Percentiles rank a stretch among this genome's conserved stretches.
Evolutionary conservation across 169 alveolate species (phyloP).

Genomic region (Plasmodium fragile): DNA sequence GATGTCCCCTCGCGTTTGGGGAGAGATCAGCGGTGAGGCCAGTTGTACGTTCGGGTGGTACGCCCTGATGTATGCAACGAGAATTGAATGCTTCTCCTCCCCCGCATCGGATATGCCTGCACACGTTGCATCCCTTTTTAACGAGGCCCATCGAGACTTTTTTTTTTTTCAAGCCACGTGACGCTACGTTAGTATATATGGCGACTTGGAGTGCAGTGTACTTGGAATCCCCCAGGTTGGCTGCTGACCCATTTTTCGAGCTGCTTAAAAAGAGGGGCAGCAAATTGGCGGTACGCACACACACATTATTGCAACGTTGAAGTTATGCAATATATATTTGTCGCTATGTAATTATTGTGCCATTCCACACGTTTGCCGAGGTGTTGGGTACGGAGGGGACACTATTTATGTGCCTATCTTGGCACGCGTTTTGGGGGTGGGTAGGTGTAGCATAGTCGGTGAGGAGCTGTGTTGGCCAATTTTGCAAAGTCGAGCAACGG

Average conservation of each 20-base stretch:
- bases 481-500: not conserved
- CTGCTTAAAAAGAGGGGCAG: not conserved
- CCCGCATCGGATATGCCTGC: not conserved
- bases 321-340: not conserved
- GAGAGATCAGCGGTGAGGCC: not conserved
- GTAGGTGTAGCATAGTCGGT: too few species aligned
- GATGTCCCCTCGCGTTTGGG: not conserved
- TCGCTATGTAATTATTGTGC: too few species aligned
- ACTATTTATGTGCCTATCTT: not conserved
- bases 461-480: not conserved
- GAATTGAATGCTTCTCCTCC: not conserved
- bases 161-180: not conserved
- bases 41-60: not conserved
- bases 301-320: not conserved
- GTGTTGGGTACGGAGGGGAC: not conserved
- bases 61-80: not conserved
- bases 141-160: not conserved
- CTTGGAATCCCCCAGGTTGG: not conserved
- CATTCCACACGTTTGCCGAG: not conserved
- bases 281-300: not conserved
- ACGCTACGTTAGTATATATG: not conserved
- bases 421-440: constrained; percentile 4
- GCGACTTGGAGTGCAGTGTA: not conserved
- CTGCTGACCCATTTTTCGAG: not conserved
- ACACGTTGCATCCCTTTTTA: not conserved